phyloP scores from a whole-genome alignment of 108 stramenopile genomes.

The Skeletonema marinoi region DNA sequence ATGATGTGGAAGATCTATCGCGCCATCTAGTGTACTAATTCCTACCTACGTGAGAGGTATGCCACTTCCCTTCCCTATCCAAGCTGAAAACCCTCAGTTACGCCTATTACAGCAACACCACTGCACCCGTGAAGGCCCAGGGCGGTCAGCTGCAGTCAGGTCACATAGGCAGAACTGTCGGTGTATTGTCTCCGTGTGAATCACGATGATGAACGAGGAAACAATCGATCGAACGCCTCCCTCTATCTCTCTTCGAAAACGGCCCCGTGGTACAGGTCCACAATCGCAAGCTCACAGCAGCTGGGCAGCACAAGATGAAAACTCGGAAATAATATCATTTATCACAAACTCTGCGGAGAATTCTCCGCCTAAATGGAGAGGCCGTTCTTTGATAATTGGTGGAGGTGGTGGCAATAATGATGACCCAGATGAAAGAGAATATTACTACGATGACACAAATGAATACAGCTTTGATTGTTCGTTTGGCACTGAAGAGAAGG shows the following conservation, averaged over 20 bases:
- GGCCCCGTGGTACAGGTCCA: neutral
- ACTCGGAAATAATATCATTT: neutral
- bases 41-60: neutral
- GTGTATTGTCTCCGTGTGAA: neutral
- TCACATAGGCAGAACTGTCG: neutral
- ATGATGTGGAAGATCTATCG: neutral
- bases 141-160: neutral
- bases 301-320: neutral
- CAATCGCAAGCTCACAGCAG: neutral
- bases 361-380: neutral
- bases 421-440: neutral
- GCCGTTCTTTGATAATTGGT: neutral
- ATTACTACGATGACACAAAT: constrained; percentile 49
- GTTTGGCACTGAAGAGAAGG: constrained; percentile 50
- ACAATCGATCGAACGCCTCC: neutral
- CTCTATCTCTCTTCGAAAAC: neutral
- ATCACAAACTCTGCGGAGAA: neutral
- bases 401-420: neutral
- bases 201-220: neutral
- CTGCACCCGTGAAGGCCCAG: too few relatives aligned
- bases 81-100: too few relatives aligned
- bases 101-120: too few relatives aligned
- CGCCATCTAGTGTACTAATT: neutral
- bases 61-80: too few relatives aligned
- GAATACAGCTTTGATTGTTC: constrained; percentile 32